Evolutionary conservation across 441 rosid species (phyloP).

Genomic region (Isatis lusitanica): DNA sequence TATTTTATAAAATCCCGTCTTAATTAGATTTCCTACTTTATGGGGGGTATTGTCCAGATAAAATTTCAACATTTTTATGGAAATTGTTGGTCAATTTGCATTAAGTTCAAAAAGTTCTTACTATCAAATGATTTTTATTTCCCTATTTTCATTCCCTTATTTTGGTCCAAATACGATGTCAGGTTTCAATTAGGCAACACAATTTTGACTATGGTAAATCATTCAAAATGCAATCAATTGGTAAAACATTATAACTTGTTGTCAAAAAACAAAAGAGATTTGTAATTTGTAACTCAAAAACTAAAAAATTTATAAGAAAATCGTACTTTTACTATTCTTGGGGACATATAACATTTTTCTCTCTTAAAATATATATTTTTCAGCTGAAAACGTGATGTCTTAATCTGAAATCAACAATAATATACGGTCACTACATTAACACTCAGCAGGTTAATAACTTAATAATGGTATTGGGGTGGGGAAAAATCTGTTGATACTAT

Average conservation of each 20-base stretch:
- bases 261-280: not conserved
- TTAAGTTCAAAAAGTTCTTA: not conserved
- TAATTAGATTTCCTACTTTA: not conserved
- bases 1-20: not conserved
- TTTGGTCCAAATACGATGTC: constrained; percentile 17
- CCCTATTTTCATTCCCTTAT: not conserved
- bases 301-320: too few relatives aligned
- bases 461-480: too few relatives aligned
- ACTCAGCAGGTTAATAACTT: too few relatives aligned
- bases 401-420: too few relatives aligned
- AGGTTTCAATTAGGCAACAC: constrained; percentile 21
- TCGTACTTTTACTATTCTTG: too few relatives aligned
- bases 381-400: too few relatives aligned
- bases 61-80: not conserved
- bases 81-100: constrained; percentile 11
- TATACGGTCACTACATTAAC: too few relatives aligned
- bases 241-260: not conserved
- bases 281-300: too few relatives aligned
- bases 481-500: too few relatives aligned
- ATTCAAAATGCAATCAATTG: constrained; percentile 3
- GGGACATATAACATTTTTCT: too few relatives aligned
- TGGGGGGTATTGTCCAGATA: not conserved
- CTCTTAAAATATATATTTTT: too few relatives aligned
- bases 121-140: not conserved
- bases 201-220: not conserved